Base-by-base conservation (phyloP, 106 monocot genomes). In the Dendrobium nobile region DNA sequence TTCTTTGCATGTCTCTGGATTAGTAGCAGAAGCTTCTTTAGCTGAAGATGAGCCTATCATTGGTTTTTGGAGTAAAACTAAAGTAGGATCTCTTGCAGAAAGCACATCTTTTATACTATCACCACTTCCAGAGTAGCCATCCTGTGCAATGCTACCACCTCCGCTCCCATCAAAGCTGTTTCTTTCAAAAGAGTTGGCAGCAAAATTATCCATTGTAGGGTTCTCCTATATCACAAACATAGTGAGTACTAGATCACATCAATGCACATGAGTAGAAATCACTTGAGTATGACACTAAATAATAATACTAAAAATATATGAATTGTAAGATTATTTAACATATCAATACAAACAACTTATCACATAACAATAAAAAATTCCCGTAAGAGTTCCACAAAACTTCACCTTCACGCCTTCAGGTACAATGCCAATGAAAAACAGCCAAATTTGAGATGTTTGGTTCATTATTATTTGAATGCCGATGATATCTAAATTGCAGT, bases 21-120 rank as follows among this genome's bases (percentile, higher is more conserved):
- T 77, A 28, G 8, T 8, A 16, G 59, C 27, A 81, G 74, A 75
- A 72, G 47, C 67, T 85, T 80, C 91, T 72, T 75, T 76, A 54
- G 47, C 26, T 75, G 82, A 79, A 61, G 70, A 56, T 70, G 88
- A 90, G 73, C 43, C 42, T 33, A 87, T 27, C 31, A 82, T 77
- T 81, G 90, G 86, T 72, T 89, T 90, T 85, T 88, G 88, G 78
- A 82, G 92, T 11, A 94, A 84, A 80, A 87, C 86, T 73, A 94
- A 80, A 33, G 94, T 94, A 54, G 91, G 95, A 80, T 91, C 98
- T 87, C 89, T 92, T 76, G 77, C 82, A 79, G 79, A 84, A 75
- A 79, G 28, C 24, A 86, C 41, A 54, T 88, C 88, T 82, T 89
- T 84, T 47, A 80, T 58, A 85, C 47, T 72, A 80, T 85, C 86